These are phyloP conservation scores for Hura crepitans DNA, from an alignment of 441 rosid genomes.

Conservation along the genomic window DNA sequence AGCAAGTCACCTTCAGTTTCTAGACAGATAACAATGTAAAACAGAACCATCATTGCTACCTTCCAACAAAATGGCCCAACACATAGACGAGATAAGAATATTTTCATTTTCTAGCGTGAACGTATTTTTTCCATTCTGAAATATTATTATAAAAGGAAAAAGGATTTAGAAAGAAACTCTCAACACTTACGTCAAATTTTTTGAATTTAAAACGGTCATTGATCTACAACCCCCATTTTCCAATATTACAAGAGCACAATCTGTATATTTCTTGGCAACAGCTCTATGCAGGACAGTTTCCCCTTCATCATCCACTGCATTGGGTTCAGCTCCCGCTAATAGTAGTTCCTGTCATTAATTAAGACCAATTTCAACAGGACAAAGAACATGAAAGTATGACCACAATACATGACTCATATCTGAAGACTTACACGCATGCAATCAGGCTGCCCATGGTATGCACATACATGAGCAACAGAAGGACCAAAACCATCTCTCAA, in stretches of 20 bases:
- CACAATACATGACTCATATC: constrained; percentile 19
- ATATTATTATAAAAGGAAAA: background rate
- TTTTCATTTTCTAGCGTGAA: background rate
- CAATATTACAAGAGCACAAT: constrained; percentile 87
- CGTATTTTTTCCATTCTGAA: background rate
- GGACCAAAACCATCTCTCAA: constrained; percentile 95
- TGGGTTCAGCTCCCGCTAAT: constrained; percentile 98
- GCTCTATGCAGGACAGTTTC: constrained; percentile 97
- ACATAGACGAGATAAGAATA: background rate
- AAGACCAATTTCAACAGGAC: constrained; percentile 21
- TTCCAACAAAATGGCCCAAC: background rate
- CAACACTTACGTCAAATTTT: constrained; percentile 69
- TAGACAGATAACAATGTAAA: background rate
- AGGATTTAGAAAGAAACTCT: background rate
- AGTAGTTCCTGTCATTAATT: constrained; percentile 65
- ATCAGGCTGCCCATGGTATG: constrained; percentile 98
- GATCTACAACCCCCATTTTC: constrained; percentile 91
- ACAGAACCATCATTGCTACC: background rate
- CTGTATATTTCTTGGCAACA: constrained; percentile 81
- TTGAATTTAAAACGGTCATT: constrained; percentile 76
- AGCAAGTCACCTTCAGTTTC: background rate
- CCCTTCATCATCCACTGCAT: constrained; percentile 98
- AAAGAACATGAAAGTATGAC: constrained; percentile 9
- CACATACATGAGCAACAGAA: constrained; percentile 97
- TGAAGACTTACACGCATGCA: constrained; percentile 86